Evolutionary conservation across 805 yeast genomes (phyloP).

Genomic region (Yarrowia yakushimensis): DNA sequence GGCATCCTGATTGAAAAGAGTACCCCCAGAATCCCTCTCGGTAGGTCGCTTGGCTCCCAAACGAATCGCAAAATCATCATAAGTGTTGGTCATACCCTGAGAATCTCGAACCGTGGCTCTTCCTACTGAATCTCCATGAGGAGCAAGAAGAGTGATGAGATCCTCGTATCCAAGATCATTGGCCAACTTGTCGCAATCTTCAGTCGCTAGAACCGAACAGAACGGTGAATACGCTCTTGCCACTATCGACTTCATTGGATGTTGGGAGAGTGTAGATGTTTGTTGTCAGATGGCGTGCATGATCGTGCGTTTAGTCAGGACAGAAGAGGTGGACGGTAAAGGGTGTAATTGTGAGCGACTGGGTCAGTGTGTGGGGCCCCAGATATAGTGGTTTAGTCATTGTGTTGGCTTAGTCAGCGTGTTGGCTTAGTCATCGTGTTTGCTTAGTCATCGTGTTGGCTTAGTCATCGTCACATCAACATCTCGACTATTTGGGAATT

Average conservation of each 20-base stretch:
- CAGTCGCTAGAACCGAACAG: slow-evolving; percentile 38
- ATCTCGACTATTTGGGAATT: no score
- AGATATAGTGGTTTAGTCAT: no score
- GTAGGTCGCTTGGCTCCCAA: slow-evolving; percentile 9
- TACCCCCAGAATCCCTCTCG: slow-evolving; percentile 40
- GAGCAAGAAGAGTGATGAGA: slow-evolving; percentile 46
- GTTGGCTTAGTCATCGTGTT: no score
- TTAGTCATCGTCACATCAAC: no score
- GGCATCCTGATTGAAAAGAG: slow-evolving; percentile 24
- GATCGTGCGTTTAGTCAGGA: no score
- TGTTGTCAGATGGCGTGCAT: no score
- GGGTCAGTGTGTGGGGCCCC: no score
- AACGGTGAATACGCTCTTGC: slow-evolving; percentile 45
- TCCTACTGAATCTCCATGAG: slow-evolving; percentile 50
- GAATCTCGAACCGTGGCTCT: slow-evolving; percentile 49
- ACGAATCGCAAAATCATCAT: slow-evolving; percentile 50
- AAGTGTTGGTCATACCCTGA: slow-evolving; percentile 49
- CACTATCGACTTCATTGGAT: slow-evolving; percentile 43
- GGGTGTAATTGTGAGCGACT: no score
- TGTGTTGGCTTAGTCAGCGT: no score
- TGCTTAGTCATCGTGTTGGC: no score
- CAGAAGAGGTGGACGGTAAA: no score
- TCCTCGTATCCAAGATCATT: slow-evolving; percentile 44
- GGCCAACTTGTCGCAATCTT: slow-evolving; percentile 44
- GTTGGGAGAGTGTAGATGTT: neutral